Evolutionary conservation across 106 monocot species (phyloP).

Genomic region (Alisma plantagoaquatica): DNA sequence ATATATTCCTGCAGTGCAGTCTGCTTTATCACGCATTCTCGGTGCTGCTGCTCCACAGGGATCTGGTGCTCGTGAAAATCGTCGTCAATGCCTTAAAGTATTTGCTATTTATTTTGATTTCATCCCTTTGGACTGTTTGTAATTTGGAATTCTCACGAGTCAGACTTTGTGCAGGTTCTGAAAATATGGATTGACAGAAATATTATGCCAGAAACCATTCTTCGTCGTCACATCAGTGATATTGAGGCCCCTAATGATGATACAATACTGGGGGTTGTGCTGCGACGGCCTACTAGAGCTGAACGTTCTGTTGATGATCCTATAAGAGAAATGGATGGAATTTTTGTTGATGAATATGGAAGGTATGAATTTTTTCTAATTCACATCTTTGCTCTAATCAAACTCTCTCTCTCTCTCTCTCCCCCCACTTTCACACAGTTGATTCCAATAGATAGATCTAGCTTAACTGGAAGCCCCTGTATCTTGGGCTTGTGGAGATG

Average conservation of each 20-base stretch:
- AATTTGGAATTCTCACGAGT: neutral
- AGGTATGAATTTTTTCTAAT: slow-evolving; percentile 35
- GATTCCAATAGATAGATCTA: too few relatives aligned
- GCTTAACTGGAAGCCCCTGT: too few relatives aligned
- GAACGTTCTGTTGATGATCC: slow-evolving; percentile 95
- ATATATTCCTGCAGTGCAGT: slow-evolving; percentile 82
- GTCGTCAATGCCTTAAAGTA: slow-evolving; percentile 95
- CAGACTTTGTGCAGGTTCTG: slow-evolving; percentile 40
- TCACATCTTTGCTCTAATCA: too few relatives aligned
- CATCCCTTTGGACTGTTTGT: neutral
- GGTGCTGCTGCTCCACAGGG: slow-evolving; percentile 90
- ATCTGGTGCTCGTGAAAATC: slow-evolving; percentile 79
- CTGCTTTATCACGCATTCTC: slow-evolving; percentile 71
- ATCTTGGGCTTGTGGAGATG: too few relatives aligned
- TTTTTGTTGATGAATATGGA: slow-evolving; percentile 97
- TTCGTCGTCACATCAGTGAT: slow-evolving; percentile 68
- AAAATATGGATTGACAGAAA: slow-evolving; percentile 88
- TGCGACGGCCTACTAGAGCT: slow-evolving; percentile 74
- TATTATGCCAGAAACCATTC: slow-evolving; percentile 78
- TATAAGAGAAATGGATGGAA: slow-evolving; percentile 94
- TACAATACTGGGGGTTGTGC: slow-evolving; percentile 30
- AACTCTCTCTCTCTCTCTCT: too few relatives aligned
- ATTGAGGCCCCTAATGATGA: slow-evolving; percentile 82
- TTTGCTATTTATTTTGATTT: neutral
- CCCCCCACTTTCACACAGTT: too few relatives aligned